phyloP scores from a whole-genome alignment of 768 basidiomycete species.

The Strobilomyces confusus region DNA sequence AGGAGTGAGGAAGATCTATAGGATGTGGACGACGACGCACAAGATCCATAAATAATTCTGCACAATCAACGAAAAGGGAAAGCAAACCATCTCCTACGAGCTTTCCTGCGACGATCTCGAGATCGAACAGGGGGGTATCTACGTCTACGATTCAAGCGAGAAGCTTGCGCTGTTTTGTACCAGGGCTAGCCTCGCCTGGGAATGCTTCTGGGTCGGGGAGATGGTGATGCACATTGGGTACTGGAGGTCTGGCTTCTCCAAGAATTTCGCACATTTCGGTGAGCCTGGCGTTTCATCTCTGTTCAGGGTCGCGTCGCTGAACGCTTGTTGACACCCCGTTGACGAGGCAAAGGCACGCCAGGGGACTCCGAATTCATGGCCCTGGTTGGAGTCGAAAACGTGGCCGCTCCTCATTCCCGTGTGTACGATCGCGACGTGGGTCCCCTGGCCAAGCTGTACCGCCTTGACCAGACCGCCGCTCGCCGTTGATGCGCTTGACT shows the following conservation, averaged over 20 bases:
- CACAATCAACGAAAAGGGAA: not conserved
- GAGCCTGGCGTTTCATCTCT: slow-evolving; percentile 7
- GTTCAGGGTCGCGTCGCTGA: not conserved
- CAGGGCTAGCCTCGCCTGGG: slow-evolving; percentile 41
- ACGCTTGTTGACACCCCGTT: not conserved
- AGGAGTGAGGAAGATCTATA: slow-evolving; percentile 42
- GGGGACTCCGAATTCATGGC: slow-evolving; percentile 46
- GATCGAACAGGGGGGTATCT: slow-evolving; percentile 52
- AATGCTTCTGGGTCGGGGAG: slow-evolving; percentile 53
- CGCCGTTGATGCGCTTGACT: slow-evolving; percentile 35
- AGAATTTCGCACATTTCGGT: slow-evolving; percentile 46
- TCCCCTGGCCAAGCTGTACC: slow-evolving; percentile 31
- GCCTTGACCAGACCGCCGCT: slow-evolving; percentile 42
- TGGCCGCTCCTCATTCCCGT: slow-evolving; percentile 12
- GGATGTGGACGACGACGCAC: slow-evolving; percentile 33
- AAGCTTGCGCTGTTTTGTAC: slow-evolving; percentile 55
- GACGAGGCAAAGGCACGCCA: slow-evolving; percentile 49
- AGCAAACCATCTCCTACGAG: slow-evolving; percentile 43
- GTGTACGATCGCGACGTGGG: slow-evolving; percentile 3
- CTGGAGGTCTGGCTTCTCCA: slow-evolving; percentile 35
- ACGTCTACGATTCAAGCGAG: slow-evolving; percentile 55
- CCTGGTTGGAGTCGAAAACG: slow-evolving; percentile 38
- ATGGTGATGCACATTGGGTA: slow-evolving; percentile 41
- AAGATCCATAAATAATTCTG: slow-evolving; percentile 9
- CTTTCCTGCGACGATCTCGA: slow-evolving; percentile 42